Percentiles rank a stretch among this genome's conserved stretches.
These are phyloP conservation scores for Craterostigma plantagineum DNA, from an alignment of 257 asterid genomes.

Conservation along the genomic window DNA sequence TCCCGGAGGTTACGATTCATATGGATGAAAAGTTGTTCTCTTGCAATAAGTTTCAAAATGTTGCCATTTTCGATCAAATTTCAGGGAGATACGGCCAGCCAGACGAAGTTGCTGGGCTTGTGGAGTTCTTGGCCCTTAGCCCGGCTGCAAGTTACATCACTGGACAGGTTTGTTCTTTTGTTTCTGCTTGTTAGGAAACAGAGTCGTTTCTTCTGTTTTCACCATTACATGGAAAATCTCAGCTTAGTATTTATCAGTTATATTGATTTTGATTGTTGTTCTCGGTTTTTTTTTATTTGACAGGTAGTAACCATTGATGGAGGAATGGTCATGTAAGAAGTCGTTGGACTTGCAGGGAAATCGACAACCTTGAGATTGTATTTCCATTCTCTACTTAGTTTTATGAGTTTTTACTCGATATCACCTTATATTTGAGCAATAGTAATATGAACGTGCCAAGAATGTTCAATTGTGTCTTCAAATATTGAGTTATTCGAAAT, in stretches of 20 bases:
- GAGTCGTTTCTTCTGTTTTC: too few relatives aligned
- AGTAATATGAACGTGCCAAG: too few relatives aligned
- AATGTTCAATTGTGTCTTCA: too few relatives aligned
- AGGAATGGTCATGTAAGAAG: constrained; percentile 76
- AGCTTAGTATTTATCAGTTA: not conserved
- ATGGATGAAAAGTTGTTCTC: not conserved
- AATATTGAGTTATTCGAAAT: too few relatives aligned
- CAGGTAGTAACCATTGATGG: constrained; percentile 88
- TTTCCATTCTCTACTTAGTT: too few relatives aligned
- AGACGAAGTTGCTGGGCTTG: constrained; percentile 43
- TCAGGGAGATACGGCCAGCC: constrained; percentile 50
- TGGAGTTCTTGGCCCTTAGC: constrained; percentile 37
- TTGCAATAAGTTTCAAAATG: not conserved
- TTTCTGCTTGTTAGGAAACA: too few relatives aligned
- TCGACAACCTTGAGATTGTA: too few relatives aligned
- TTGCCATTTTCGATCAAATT: constrained; percentile 4
- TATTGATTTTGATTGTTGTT: not conserved
- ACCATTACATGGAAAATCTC: not conserved
- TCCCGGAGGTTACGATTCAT: not conserved
- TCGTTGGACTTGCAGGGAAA: too few relatives aligned
- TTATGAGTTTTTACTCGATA: too few relatives aligned
- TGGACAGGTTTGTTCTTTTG: constrained; percentile 69
- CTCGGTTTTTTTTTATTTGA: constrained; percentile 6
- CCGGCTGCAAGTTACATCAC: constrained; percentile 74
- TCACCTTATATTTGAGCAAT: too few relatives aligned